These are phyloP conservation scores for Scheffersomyces coipomensis DNA, from an alignment of 805 yeast genomes.

Conservation along the genomic window DNA sequence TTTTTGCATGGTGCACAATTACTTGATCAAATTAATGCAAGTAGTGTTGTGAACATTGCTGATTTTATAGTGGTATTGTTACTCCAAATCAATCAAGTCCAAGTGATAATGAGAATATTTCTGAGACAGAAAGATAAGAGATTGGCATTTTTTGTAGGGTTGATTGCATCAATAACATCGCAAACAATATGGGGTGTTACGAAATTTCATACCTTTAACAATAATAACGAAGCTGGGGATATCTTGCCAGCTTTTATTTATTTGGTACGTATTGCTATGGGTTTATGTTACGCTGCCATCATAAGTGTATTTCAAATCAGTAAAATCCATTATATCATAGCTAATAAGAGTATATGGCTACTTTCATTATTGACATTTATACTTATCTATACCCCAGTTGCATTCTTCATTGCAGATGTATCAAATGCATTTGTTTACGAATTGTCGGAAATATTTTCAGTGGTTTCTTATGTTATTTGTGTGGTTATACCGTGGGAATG, in stretches of 20 bases:
- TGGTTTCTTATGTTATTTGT: slow-evolving; percentile 67
- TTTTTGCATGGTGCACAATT: slow-evolving; percentile 43
- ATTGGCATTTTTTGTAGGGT: slow-evolving; percentile 58
- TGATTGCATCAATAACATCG: slow-evolving; percentile 48
- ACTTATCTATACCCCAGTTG: slow-evolving; percentile 59
- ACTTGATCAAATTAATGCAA: slow-evolving; percentile 41
- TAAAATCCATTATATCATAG: slow-evolving; percentile 50
- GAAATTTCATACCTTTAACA: slow-evolving; percentile 40
- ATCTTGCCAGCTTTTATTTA: slow-evolving; percentile 74
- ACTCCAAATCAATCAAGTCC: slow-evolving; percentile 68
- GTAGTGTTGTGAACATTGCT: slow-evolving; percentile 48
- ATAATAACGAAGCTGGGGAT: slow-evolving; percentile 47
- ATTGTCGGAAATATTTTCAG: slow-evolving; percentile 69
- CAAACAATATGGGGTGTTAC: slow-evolving; percentile 73
- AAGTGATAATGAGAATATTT: slow-evolving; percentile 65
- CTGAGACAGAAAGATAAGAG: slow-evolving; percentile 68
- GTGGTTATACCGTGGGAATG: slow-evolving; percentile 85
- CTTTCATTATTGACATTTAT: slow-evolving; percentile 56
- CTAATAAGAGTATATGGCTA: slow-evolving; percentile 47
- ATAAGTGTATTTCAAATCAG: slow-evolving; percentile 54
- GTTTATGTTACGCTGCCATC: slow-evolving; percentile 66
- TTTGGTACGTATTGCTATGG: slow-evolving; percentile 67
- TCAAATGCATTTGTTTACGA: slow-evolving; percentile 74
- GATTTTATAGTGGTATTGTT: slow-evolving; percentile 59
- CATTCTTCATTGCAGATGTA: slow-evolving; percentile 74